phyloP scores from a whole-genome alignment of 2,329 filamentous ascomycete genomes.

The Xylaria sp. region DNA sequence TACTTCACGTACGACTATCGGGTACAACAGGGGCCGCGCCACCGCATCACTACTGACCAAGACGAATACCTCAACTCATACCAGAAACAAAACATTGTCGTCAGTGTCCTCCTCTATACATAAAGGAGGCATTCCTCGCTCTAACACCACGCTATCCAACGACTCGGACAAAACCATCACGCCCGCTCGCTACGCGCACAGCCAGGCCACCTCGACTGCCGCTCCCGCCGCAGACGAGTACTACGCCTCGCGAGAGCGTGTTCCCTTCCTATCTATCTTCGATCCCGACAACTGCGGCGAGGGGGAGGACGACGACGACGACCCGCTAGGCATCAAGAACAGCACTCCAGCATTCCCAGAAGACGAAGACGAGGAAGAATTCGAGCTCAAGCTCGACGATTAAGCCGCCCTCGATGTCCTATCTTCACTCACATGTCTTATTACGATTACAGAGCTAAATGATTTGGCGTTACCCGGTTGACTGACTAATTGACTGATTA shows the following conservation, averaged over 20 bases:
- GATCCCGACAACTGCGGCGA: slow-evolving; percentile 51
- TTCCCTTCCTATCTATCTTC: slow-evolving; percentile 69
- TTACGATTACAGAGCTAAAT: neutral
- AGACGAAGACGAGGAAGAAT: slow-evolving; percentile 61
- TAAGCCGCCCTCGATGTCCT: slow-evolving; percentile 12
- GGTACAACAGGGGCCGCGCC: slow-evolving; percentile 81
- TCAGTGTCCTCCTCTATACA: slow-evolving; percentile 7
- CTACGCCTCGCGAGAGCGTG: slow-evolving; percentile 53
- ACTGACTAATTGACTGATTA: neutral
- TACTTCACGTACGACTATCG: slow-evolving; percentile 82
- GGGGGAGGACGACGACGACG: slow-evolving; percentile 54
- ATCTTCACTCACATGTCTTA: neutral
- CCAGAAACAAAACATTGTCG: slow-evolving; percentile 30
- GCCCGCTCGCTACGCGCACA: slow-evolving; percentile 55
- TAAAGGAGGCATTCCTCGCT: slow-evolving; percentile 45
- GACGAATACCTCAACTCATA: slow-evolving; percentile 39
- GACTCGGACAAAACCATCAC: slow-evolving; percentile 59
- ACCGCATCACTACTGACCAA: slow-evolving; percentile 60
- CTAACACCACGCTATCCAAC: slow-evolving; percentile 53
- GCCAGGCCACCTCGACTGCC: slow-evolving; percentile 40
- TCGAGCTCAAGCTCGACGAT: slow-evolving; percentile 61
- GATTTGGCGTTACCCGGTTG: slow-evolving; percentile 9
- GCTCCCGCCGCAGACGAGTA: slow-evolving; percentile 46
- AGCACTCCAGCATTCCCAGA: slow-evolving; percentile 48
- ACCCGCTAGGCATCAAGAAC: slow-evolving; percentile 45